A percentile compares a stretch with the other conserved stretches of the same genome.
phyloP scores from a whole-genome alignment of 139 green algal species.

The Yamagishiella unicocca region DNA sequence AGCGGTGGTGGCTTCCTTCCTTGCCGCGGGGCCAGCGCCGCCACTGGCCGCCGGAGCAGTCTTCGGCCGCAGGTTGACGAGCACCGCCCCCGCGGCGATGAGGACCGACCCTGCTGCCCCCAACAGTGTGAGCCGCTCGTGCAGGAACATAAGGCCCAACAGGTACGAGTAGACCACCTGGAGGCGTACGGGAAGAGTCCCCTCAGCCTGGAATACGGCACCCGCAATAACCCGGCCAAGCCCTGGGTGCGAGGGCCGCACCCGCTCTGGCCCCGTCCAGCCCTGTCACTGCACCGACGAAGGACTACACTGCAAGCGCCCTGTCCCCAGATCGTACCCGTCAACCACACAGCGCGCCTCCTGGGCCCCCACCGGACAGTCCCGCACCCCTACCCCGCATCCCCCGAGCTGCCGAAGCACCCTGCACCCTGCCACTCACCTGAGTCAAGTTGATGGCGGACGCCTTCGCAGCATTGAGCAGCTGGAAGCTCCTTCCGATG shows the following conservation, averaged over 20 bases:
- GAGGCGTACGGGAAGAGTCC: neutral
- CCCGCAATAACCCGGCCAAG: neutral
- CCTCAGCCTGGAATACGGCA: neutral
- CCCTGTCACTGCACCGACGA: neutral
- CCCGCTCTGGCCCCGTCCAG: too few relatives aligned
- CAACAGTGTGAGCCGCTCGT: neutral
- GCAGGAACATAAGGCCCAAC: conserved; percentile 42
- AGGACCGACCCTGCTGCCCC: conserved; percentile 16
- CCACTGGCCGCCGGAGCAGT: neutral
- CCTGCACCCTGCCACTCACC: too few relatives aligned
- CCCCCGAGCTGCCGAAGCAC: neutral
- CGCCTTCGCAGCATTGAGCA: conserved; percentile 49
- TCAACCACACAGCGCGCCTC: too few relatives aligned
- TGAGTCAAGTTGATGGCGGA: conserved; percentile 65
- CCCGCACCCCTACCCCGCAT: neutral
- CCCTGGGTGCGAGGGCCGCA: neutral
- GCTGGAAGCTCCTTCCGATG: conserved; percentile 61
- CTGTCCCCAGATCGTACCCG: neutral
- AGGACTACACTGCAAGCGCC: neutral
- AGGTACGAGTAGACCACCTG: conserved; percentile 54
- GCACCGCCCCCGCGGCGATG: conserved; percentile 9
- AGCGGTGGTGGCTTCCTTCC: neutral
- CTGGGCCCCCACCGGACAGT: neutral
- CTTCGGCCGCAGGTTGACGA: conserved; percentile 32
- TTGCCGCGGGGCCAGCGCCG: neutral